Percentiles rank a stretch among this genome's conserved stretches.
These are phyloP conservation scores for Chenopodium quinoa DNA, from an alignment of 148 eudicot genomes.

Conservation along the genomic window DNA sequence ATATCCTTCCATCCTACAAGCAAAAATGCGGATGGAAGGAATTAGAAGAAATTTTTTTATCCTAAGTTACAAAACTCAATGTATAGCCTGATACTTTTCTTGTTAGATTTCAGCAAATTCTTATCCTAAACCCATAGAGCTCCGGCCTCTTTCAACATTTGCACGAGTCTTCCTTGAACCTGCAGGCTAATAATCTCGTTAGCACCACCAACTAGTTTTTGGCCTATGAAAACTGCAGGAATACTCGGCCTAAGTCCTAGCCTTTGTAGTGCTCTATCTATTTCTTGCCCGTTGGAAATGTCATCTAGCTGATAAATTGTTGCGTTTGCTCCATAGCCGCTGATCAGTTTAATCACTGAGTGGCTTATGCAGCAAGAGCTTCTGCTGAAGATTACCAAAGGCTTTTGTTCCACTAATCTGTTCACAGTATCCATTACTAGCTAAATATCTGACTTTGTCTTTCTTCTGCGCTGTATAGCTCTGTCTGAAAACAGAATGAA, in stretches of 20 bases:
- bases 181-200: constrained; percentile 19
- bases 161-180: constrained; percentile 21
- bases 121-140: constrained; percentile 15
- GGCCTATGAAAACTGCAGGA: constrained; percentile 20
- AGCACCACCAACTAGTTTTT: constrained; percentile 18
- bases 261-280: neutral
- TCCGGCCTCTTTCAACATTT: constrained; percentile 15
- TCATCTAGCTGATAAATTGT: constrained; percentile 17
- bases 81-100: neutral
- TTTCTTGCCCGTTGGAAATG: constrained; percentile 4
- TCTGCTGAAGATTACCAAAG: constrained; percentile 10
- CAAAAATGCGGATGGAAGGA: too few relatives aligned
- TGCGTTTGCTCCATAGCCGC: constrained; percentile 20
- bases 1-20: too few relatives aligned
- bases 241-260: constrained; percentile 12
- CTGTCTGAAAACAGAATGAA: neutral
- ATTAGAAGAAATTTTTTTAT: too few relatives aligned
- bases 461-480: neutral
- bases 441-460: neutral
- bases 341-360: constrained; percentile 10
- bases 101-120: neutral
- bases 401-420: constrained; percentile 5
- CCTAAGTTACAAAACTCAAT: too few relatives aligned
- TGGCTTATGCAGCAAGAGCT: constrained; percentile 18
- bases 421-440: constrained; percentile 1